Percentiles rank a stretch among this genome's conserved stretches.
Conservation (phyloP, 75 land plant species). For the Azolla pinnata region DNA sequence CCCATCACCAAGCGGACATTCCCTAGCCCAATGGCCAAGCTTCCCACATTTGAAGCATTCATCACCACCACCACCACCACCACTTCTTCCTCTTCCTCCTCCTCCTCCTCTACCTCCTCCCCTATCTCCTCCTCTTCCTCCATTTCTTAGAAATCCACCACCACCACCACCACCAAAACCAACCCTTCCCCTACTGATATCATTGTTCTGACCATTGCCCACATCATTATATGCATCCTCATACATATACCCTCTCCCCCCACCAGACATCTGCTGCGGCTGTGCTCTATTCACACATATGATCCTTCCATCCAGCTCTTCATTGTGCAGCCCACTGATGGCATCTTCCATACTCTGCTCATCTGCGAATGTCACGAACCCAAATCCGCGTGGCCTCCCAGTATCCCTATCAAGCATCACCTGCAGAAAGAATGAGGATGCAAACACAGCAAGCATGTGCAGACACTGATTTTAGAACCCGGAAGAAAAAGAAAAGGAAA, state of each 20-base stretch:
- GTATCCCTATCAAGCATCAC: constrained; percentile 76
- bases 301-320: constrained; percentile 51
- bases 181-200: constrained; percentile 3
- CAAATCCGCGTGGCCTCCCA: constrained; percentile 85
- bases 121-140: constrained; percentile 30
- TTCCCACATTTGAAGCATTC: constrained; percentile 90
- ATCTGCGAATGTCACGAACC: constrained; percentile 71
- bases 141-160: constrained; percentile 38
- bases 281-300: constrained; percentile 82
- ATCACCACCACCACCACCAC: constrained; percentile 20
- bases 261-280: constrained; percentile 46
- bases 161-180: constrained; percentile 12
- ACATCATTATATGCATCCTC: neutral
- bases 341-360: constrained; percentile 59
- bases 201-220: constrained; percentile 29
- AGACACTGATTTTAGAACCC: no score
- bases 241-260: constrained; percentile 41
- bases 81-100: constrained; percentile 11
- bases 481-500: neutral
- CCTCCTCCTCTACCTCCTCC: constrained; percentile 7
- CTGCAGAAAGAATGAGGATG: constrained; percentile 30
- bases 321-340: constrained; percentile 60
- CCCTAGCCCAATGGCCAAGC: constrained; percentile 84
- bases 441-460: no score
- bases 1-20: constrained; percentile 57